Percentiles rank a stretch among this genome's conserved stretches.
Evolutionary conservation across 176 grass and related monocot species (phyloP).

Genomic region (Zea mays): Zm-B73-REFERENCE-NAM-5.0 NC_050103.1:67224501-67225000

Average conservation of each 20-base stretch:
- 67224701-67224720: no score
- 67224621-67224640: no score
- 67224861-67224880: constrained; percentile 90
- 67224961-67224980: constrained; percentile 10
- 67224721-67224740: no score
- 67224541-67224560: constrained; percentile 18
- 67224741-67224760: no score
- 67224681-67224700: no score
- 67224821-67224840: constrained; percentile 98
- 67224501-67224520: constrained; percentile 94
- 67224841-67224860: constrained; percentile 92
- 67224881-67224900: constrained; percentile 88
- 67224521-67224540: constrained; percentile 82
- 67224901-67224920: constrained; percentile 58
- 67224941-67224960: background rate
- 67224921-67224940: background rate
- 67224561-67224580: background rate
- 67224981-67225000: constrained; percentile 61
- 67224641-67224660: no score
- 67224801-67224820: background rate
- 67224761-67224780: no score
- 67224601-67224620: background rate
- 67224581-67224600: background rate
- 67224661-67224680: no score
- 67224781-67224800: background rate